phyloP scores from a whole-genome alignment of 306 rosid species.

The Canavalia gladiata region DNA sequence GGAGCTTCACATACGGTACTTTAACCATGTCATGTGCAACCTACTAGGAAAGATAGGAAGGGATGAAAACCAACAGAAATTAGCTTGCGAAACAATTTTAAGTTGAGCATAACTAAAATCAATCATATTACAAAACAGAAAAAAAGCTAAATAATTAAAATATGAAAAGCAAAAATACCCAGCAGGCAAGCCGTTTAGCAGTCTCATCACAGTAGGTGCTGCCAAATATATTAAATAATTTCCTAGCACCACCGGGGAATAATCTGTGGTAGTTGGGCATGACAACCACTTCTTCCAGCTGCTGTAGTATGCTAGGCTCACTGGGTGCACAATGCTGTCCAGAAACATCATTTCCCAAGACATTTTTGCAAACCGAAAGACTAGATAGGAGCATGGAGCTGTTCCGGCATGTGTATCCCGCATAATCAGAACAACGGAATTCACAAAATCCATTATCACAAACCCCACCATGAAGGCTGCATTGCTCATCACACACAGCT shows the following conservation, averaged over 20 bases:
- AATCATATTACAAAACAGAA: neutral
- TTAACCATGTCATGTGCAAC: neutral
- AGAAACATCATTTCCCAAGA: conserved; percentile 73
- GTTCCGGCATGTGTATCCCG: conserved; percentile 98
- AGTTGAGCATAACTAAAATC: conserved; percentile 13
- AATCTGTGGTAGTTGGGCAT: conserved; percentile 94
- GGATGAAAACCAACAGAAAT: conserved; percentile 6
- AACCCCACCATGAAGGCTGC: conserved; percentile 99
- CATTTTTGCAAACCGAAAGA: conserved; percentile 83
- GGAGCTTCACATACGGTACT: neutral
- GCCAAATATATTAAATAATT: conserved; percentile 83
- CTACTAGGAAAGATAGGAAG: conserved; percentile 4
- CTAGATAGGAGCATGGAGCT: conserved; percentile 82
- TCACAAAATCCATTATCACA: conserved; percentile 98
- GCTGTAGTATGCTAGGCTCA: conserved; percentile 91
- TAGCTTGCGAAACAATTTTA: neutral
- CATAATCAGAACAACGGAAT: conserved; percentile 97
- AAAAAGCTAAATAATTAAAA: neutral
- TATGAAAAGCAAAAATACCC: conserved; percentile 63
- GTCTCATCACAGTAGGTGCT: conserved; percentile 88
- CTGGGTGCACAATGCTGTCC: conserved; percentile 99
- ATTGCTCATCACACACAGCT: conserved; percentile 97
- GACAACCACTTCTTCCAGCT: conserved; percentile 95
- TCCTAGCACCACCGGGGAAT: conserved; percentile 96
- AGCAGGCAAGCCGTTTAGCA: conserved; percentile 95